Base-by-base conservation (phyloP, 108 stramenopile species). In the Discostella stelligeroides region DNA sequence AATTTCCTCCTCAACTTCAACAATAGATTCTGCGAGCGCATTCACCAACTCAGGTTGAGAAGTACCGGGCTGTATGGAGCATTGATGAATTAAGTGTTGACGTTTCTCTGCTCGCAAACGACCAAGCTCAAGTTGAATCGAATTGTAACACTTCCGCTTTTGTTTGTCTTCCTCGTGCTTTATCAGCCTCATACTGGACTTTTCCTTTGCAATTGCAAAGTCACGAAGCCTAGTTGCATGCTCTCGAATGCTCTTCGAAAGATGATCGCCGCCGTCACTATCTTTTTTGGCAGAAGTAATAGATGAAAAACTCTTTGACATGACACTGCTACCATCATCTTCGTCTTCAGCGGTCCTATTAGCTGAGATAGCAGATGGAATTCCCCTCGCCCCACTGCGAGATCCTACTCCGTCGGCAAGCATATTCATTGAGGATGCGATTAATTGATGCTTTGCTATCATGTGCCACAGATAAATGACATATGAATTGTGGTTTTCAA, bases 401-500 rank as follows among this genome's bases (percentile, higher is more conserved):
- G n/a, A n/a, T n/a, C n/a, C n/a, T n/a, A n/a, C n/a, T n/a, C n/a
- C n/a, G n/a, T n/a, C n/a, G n/a, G n/a, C n/a, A n/a, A n/a, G n/a
- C n/a, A n/a, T n/a, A n/a, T n/a, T n/a, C n/a, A n/a, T n/a, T n/a
- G n/a, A 42, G 10, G 41, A 42, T 42, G 41, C 12, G 41, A 42
- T 42, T 42, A 42, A 42, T 42, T n/a, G n/a, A n/a, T n/a, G n/a
- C n/a, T n/a, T n/a, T n/a, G n/a, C n/a, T n/a, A n/a, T n/a, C n/a
- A n/a, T 50, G 21, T 50, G 49, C 61, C 37, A 59, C 18, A 28
- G 28, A 38, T 38, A 59, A 59, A 39, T 18, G 20, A 59, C 38
- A 18, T 59, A 59, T 2, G 57, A 18, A 8, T 38, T 18, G 30
- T 39, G 20, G 17, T n/a, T 20, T 18, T 59, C 30, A 38, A 38